Evolutionary conservation across 768 basidiomycete genomes (phyloP), one percentile per base, ranked within the genome.

Genomic region (Vararia minispora): DNA sequence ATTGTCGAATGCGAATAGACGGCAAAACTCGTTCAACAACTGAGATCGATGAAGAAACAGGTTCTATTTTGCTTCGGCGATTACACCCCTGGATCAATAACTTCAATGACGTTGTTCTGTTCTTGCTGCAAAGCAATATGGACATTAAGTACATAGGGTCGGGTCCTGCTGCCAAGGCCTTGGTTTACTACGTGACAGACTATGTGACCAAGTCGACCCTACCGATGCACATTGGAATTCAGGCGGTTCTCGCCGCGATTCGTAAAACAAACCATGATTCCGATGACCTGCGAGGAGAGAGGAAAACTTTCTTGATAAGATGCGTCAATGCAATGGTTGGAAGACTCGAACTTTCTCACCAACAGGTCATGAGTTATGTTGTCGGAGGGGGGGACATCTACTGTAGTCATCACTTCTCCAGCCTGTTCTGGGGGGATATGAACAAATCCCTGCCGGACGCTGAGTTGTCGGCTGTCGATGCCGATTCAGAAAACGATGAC

Each of bases 131-230:
- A 2, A 63, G 62, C 32, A 71, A 71, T 37, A 68, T 66, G 60
- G 69, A 71, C 37, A 63, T 71, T 2, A 66, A 69, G 40, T 66
- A 59, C 29, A 60, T 72, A 12, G 59, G 58, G 0, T 69, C 66
- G 0, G 69, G 69, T 0, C 28, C 48, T 6, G 43, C 57, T 0
- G 64, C 64, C 1, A 69, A 69, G 37, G 66, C 68, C 0, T 41
- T 66, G 0, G 28, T 65, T 2, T 66, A 63, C 39, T 72, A 71
- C 33, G 63, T 70, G 14, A 71, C 68, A 0, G 58, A 71, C 39
- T 70, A 72, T 35, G 67, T 71, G 13, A 62, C 66, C 1, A 72
- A 72, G 38, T 37, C 58, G 0, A 55, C 62, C 26, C 39, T 70
- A 6, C 65, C 65, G 26, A 44, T 58, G 0, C 63, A 71, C 46